Evolutionary conservation across 176 grass and related monocot species (phyloP), one percentile per base, ranked within the genome.

Genomic region (Rhynchospora pubera): DNA sequence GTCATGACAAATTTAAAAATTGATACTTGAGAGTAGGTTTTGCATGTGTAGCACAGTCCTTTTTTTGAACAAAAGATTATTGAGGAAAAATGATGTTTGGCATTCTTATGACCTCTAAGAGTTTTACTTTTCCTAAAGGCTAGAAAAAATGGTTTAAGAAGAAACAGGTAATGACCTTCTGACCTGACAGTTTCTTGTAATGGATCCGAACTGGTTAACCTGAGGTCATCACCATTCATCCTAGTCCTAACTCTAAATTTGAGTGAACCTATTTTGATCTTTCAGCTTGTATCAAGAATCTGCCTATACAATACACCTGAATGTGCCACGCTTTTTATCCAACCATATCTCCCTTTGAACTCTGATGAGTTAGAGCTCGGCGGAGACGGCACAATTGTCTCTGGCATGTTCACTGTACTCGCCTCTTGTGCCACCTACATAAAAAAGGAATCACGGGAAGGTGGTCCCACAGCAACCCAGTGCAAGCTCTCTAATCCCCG

Each of bases 251-350:
- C 63, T 82, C 21, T 82, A 76, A 81, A 83, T 62, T 65, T 50
- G 77, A 53, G 9, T 85, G 59, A 64, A 68, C 14, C 0, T 22
- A 51, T 80, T 88, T 62, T 82, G 73, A 7, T 39, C 66, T 92
- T 98, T 85, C 88, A 98, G 95, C 92, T 98, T 83, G 87, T 98
- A 42, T 94, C 92, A 66, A 93, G 92, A 81, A 88, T 91, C 62
- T 98, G 92, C 80, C 78, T 98, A 42, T 83, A 83, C 78, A 85
- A 87, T 28, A 63, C 58, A 70, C 81, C 90, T 79, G 90, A 87
- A 73, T 94, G 92, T 83, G 79, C 71, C 65, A 84, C 89, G 61
- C 77, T 90, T 5, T 81, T 81, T 48, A 42, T 63, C 23, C 79
- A 81, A 63, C 53, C 55, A 19, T 92, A 89, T 69, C 79, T 84